phyloP scores from a whole-genome alignment of 306 rosid genomes.

The Quercus engelmannii region DNA sequence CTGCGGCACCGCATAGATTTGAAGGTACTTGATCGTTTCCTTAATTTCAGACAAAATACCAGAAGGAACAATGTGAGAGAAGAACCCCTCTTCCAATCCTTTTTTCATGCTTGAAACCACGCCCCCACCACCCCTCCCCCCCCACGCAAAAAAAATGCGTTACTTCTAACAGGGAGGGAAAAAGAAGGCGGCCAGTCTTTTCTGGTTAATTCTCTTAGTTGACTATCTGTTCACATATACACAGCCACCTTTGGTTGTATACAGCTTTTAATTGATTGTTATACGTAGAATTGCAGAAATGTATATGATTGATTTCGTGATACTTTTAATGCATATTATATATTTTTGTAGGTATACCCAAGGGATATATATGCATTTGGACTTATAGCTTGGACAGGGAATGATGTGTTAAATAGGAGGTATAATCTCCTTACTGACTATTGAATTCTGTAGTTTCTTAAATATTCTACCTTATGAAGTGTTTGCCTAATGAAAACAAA shows the following conservation, averaged over 20 bases:
- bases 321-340: neutral
- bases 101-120: neutral
- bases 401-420: conserved; percentile 93
- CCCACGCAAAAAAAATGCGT: neutral
- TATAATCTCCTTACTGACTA: conserved; percentile 21
- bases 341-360: conserved; percentile 67
- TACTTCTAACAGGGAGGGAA: neutral
- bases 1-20: conserved; percentile 83
- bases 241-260: neutral
- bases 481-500: neutral
- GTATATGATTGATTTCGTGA: neutral
- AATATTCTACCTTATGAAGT: neutral
- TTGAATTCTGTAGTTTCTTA: neutral
- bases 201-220: neutral
- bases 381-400: conserved; percentile 87
- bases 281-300: neutral
- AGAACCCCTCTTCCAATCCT: neutral
- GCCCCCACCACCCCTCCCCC: neutral
- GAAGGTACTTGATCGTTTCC: conserved; percentile 44
- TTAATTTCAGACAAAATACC: neutral
- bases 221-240: conserved; percentile 13
- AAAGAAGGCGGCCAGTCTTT: neutral
- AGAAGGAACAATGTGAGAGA: neutral
- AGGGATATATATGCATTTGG: conserved; percentile 85
- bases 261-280: neutral